Conservation (phyloP, 345 rosid species). For the Lumnitzera littorea region DNA sequence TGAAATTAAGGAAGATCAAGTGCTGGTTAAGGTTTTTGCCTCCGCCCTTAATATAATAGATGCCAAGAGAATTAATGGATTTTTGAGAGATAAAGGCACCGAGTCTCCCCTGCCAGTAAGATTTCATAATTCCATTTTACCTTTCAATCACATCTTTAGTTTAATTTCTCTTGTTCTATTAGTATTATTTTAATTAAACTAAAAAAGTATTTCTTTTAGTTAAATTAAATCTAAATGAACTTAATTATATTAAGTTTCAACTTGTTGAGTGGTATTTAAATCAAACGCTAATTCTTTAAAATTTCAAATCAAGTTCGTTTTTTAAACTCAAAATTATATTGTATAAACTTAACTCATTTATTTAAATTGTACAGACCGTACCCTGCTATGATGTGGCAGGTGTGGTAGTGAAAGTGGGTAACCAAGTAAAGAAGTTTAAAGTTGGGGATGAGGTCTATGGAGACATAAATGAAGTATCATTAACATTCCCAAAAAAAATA, state of each 20-base stretch:
- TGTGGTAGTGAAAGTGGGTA: constrained; percentile 66
- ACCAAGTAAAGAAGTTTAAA: constrained; percentile 55
- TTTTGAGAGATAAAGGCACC: constrained; percentile 46
- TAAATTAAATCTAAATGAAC: no score
- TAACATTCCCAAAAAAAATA: constrained; percentile 67
- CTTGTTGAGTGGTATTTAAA: no score
- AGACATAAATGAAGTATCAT: constrained; percentile 65
- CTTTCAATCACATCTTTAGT: background rate
- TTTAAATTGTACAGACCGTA: no score
- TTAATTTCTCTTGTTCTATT: no score
- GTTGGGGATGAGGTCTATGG: constrained; percentile 83
- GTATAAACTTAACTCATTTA: no score
- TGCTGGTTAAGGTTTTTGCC: constrained; percentile 69
- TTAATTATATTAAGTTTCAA: no score
- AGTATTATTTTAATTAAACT: no score
- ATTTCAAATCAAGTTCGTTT: no score
- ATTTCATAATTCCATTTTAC: background rate
- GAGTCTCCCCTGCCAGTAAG: constrained; percentile 72
- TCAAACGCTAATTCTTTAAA: no score
- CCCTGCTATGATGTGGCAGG: constrained; percentile 91
- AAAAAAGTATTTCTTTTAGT: no score
- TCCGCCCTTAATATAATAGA: constrained; percentile 91
- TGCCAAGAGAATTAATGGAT: constrained; percentile 62
- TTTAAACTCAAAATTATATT: no score
- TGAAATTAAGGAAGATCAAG: constrained; percentile 64